These are phyloP conservation scores for Whalleya microplaca DNA, from an alignment of 2,329 filamentous ascomycete species.

Conservation along the genomic window DNA sequence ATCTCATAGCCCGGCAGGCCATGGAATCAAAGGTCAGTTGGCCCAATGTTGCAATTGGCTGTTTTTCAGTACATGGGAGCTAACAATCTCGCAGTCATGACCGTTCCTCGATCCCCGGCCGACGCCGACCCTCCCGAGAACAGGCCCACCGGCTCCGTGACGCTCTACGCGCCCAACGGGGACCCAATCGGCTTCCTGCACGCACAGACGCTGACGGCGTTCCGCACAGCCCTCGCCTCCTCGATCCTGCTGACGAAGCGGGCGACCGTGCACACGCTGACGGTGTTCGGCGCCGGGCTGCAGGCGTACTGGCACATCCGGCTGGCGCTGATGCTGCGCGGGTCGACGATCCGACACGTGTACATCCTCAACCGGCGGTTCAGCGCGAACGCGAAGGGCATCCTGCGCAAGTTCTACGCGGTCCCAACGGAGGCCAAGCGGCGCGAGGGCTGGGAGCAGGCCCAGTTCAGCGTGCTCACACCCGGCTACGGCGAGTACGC, in stretches of 20 bases:
- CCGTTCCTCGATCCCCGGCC: constrained; percentile 52
- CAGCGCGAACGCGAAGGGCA: constrained; percentile 56
- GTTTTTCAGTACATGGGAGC: neutral
- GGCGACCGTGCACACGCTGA: constrained; percentile 71
- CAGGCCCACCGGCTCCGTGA: constrained; percentile 67
- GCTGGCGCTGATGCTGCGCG: constrained; percentile 75
- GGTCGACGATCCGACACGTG: constrained; percentile 72
- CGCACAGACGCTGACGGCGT: constrained; percentile 75
- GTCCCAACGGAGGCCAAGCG: constrained; percentile 50
- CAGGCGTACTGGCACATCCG: constrained; percentile 96
- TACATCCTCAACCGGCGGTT: constrained; percentile 82
- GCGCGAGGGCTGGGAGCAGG: constrained; percentile 64
- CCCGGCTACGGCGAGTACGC: constrained; percentile 70
- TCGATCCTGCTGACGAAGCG: constrained; percentile 69
- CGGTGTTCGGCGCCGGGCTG: constrained; percentile 84
- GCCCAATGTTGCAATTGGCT: constrained; percentile 7
- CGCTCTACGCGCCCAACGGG: constrained; percentile 67
- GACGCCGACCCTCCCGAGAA: constrained; percentile 40
- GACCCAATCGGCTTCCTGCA: constrained; percentile 70
- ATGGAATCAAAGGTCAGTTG: constrained; percentile 67
- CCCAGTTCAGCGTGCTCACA: constrained; percentile 72
- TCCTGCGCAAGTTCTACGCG: constrained; percentile 53
- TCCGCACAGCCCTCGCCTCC: constrained; percentile 76
- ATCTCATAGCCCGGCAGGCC: constrained; percentile 63
- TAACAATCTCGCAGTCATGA: constrained; percentile 56